A percentile compares a stretch with the other conserved stretches of the same genome.
These are phyloP conservation scores for Stephania japonica DNA, from an alignment of 164 flowering plant genomes.

Conservation along the genomic window DNA sequence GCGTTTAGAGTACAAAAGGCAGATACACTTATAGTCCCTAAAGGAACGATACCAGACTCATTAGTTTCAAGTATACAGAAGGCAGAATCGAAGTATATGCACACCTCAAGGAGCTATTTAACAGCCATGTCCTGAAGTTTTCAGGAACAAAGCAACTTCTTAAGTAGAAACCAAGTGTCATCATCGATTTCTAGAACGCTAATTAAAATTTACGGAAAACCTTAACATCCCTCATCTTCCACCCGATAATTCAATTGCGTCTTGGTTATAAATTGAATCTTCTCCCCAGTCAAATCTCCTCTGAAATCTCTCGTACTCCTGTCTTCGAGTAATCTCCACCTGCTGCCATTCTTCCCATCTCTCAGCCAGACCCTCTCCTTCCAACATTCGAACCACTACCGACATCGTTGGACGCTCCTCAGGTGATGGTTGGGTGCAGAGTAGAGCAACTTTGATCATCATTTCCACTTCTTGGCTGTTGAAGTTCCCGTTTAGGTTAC, in stretches of 20 bases:
- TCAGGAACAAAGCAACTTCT: neutral
- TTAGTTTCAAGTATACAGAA: neutral
- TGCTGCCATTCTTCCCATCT: conserved; percentile 96
- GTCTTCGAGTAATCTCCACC: conserved; percentile 67
- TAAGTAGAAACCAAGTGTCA: neutral
- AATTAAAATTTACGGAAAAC: neutral
- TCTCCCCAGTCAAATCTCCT: conserved; percentile 91
- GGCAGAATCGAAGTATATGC: neutral
- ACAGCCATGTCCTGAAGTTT: neutral
- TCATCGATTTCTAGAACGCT: neutral
- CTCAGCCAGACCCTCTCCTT: conserved; percentile 92
- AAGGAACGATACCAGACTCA: neutral
- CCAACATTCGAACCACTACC: conserved; percentile 91
- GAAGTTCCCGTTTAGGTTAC: conserved; percentile 44
- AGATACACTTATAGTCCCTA: neutral
- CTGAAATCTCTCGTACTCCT: conserved; percentile 69
- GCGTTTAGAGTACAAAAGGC: neutral
- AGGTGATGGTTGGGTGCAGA: conserved; percentile 82
- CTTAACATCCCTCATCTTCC: conserved; percentile 55
- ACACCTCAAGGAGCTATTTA: neutral
- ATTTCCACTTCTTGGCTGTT: conserved; percentile 68
- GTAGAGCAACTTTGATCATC: conserved; percentile 86
- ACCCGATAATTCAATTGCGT: conserved; percentile 88
- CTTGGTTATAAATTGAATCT: conserved; percentile 69
- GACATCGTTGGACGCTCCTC: conserved; percentile 96